Base-by-base conservation (phyloP, 257 asterid species). In the Nicotiana tomentosiformis region DNA sequence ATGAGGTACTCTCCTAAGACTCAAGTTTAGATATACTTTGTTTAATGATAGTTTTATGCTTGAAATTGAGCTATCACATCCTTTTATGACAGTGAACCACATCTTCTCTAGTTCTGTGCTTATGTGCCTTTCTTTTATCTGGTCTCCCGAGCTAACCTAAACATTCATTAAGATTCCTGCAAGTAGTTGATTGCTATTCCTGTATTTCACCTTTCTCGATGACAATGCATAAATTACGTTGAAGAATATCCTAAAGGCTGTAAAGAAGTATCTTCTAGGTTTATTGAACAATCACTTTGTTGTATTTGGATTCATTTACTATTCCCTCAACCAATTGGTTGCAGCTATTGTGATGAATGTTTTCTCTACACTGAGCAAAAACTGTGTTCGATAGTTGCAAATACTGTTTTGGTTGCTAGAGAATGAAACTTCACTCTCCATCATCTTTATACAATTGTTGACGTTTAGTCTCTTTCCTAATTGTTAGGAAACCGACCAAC, bases 401-500 rank as follows among this genome's bases (percentile, higher is more conserved):
- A 49, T 2, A 49, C 55, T 49, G 55, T 10, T 49, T 49, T 49
- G 4, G 55, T 49, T 12, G 11, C 55, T 49, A 49, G 55, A 49
- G 55, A 49, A 49, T 49, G 55, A 51, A 51, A 51, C 77, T 20
- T 70, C 78, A 56, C 2, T 20, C 17, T 43, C 35, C n/a, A n/a
- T 43, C 51, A 43, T 20, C 78, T 70, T 70, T 43, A n/a, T 58
- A 58, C 20, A 37, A 5, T 49, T 20, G 35, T 11, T 4, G 14
- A 72, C 4, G 0, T 72, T 12, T 33, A 74, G 43, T 82, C 82
- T 23, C 56, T 53, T 79, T 87, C 67, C 80, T 79, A 81, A 80
- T 83, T 78, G 17, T 65, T 79, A 95, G 98, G 94, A 90, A 80
- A 88, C 91, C 29, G 93, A 89, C 18, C 90, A 87, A 79, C 97